Evolutionary conservation across 176 grass and related monocot species (phyloP).

Genomic region (Hyparrhenia diplandra): DNA sequence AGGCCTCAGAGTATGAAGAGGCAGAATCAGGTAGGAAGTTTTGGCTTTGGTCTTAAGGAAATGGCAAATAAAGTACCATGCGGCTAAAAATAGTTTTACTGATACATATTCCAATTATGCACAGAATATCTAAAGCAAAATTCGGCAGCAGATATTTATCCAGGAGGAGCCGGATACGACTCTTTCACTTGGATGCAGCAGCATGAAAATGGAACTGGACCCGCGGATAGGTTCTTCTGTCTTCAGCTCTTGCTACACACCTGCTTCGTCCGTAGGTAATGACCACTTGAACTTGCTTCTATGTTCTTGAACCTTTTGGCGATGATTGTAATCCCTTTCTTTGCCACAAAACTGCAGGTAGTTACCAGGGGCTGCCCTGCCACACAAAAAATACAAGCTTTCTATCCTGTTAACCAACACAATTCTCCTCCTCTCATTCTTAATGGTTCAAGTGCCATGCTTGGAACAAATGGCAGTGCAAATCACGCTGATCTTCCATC

Average conservation of each 20-base stretch:
- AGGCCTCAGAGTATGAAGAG: conserved; percentile 82
- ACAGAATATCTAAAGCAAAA: conserved; percentile 97
- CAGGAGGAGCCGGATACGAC: conserved; percentile 79
- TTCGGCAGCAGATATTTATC: conserved; percentile 76
- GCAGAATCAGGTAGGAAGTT: conserved; percentile 76
- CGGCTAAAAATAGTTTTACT: conserved; percentile 66
- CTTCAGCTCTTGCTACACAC: conserved; percentile 23
- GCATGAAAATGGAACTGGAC: conserved; percentile 68
- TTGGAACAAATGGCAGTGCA: conserved; percentile 23
- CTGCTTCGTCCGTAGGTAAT: conserved; percentile 42
- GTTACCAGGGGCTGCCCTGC: conserved; percentile 35
- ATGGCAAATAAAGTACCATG: conserved; percentile 38
- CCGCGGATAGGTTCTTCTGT: conserved; percentile 35
- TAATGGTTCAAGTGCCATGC: conserved; percentile 24
- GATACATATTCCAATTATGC: conserved; percentile 94
- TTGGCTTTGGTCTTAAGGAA: conserved; percentile 10
- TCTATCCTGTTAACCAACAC: conserved; percentile 33
- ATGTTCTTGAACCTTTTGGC: background rate
- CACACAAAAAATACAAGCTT: conserved; percentile 30
- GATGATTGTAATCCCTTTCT: conserved; percentile 14
- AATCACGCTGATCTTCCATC: conserved; percentile 38
- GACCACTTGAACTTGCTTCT: conserved; percentile 7
- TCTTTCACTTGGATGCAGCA: conserved; percentile 79
- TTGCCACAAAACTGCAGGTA: conserved; percentile 36
- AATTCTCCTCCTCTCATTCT: conserved; percentile 37